These are phyloP conservation scores for Aspergillus sclerotiicarbonarius DNA, from an alignment of 495 filamentous ascomycete species.

Conservation along the genomic window DNA sequence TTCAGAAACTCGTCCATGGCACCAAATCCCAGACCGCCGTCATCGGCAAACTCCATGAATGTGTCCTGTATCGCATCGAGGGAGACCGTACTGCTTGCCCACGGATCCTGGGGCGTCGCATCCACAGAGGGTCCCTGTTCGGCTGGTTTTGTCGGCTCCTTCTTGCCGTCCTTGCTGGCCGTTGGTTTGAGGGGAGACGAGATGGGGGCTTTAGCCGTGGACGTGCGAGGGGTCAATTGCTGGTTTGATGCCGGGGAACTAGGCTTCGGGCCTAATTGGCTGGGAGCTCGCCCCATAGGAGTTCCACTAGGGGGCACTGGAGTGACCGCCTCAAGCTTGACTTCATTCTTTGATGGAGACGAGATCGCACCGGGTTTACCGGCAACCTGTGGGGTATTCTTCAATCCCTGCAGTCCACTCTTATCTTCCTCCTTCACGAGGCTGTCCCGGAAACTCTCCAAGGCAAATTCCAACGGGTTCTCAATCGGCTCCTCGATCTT, in stretches of 20 bases:
- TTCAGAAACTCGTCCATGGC: constrained; percentile 45
- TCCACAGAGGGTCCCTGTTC: constrained; percentile 16
- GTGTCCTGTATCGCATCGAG: constrained; percentile 42
- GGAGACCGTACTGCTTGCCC: constrained; percentile 44
- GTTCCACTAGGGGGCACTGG: constrained; percentile 36
- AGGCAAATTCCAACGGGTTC: constrained; percentile 45
- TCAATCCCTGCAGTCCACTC: constrained; percentile 26
- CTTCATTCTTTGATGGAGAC: constrained; percentile 35
- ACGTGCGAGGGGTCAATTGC: constrained; percentile 41
- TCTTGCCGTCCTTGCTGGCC: constrained; percentile 29
- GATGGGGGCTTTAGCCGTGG: constrained; percentile 28
- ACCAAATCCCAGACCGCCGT: constrained; percentile 31
- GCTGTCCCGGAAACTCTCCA: constrained; percentile 42
- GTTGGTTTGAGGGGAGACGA: constrained; percentile 27
- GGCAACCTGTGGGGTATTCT: constrained; percentile 19
- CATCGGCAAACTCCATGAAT: constrained; percentile 35
- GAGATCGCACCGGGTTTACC: constrained; percentile 27
- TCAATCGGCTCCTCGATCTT: constrained; percentile 45
- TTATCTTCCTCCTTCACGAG: constrained; percentile 39
- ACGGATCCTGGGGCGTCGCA: constrained; percentile 30
- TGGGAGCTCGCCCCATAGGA: constrained; percentile 41
- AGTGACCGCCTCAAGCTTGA: constrained; percentile 38
- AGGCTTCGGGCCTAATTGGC: constrained; percentile 37
- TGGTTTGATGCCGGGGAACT: constrained; percentile 42
- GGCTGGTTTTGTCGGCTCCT: constrained; percentile 26